These are phyloP conservation scores for Termitomyces eurrhizus DNA, from an alignment of 768 basidiomycete genomes.

Conservation along the genomic window DNA sequence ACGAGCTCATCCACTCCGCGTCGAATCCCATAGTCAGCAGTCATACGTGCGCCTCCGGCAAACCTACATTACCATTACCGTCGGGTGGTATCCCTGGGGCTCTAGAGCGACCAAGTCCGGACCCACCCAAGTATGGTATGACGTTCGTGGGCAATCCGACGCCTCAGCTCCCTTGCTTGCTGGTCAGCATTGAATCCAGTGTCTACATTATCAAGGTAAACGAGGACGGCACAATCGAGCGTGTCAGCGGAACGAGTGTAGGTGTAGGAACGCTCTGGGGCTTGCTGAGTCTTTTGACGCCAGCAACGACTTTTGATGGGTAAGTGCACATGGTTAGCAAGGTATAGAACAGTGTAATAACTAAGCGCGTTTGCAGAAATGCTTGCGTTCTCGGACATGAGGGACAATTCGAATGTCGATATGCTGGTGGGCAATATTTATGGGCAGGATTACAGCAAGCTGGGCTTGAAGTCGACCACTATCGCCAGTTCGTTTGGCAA, in stretches of 20 bases:
- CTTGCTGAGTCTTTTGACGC: too few species aligned
- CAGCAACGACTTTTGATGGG: slow-evolving; percentile 94
- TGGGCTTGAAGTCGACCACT: too few species aligned
- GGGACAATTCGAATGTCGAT: too few species aligned
- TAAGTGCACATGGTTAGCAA: slow-evolving; percentile 35
- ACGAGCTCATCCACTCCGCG: slow-evolving; percentile 83
- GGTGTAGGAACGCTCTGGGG: slow-evolving; percentile 97
- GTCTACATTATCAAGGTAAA: slow-evolving; percentile 98
- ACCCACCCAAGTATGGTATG: slow-evolving; percentile 85
- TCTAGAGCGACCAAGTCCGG: slow-evolving; percentile 84
- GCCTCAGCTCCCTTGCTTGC: slow-evolving; percentile 89
- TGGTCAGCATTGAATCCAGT: slow-evolving; percentile 98
- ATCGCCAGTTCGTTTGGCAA: too few species aligned
- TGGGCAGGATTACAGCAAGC: too few species aligned
- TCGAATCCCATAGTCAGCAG: slow-evolving; percentile 15
- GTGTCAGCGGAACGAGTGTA: slow-evolving; percentile 94
- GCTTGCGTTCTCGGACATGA: too few species aligned
- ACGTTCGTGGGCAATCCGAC: slow-evolving; percentile 81
- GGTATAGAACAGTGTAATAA: slow-evolving; percentile 1
- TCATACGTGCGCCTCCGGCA: slow-evolving; percentile 17
- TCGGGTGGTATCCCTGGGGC: slow-evolving; percentile 5
- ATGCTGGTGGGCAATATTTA: too few species aligned
- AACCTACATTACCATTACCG: slow-evolving; percentile 10
- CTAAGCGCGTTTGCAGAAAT: background rate
- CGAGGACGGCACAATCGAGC: slow-evolving; percentile 91